These are phyloP conservation scores for Incumbomyces delicatus DNA, from an alignment of 2,329 filamentous ascomycete species.

Conservation along the genomic window DNA sequence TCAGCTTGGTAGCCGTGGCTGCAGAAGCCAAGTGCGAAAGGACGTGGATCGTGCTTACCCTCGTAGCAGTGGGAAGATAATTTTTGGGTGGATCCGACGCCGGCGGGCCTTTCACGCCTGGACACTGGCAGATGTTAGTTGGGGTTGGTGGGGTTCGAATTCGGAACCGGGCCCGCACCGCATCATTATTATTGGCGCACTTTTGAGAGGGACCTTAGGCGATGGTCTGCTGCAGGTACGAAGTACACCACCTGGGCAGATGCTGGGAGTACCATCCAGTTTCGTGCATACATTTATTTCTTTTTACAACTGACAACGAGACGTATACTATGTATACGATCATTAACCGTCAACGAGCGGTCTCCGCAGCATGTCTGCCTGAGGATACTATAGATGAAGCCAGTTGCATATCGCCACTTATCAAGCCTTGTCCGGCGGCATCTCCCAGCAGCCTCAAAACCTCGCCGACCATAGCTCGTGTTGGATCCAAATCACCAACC, in stretches of 20 bases:
- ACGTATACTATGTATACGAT: too few species aligned
- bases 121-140: not conserved
- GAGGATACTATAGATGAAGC: too few species aligned
- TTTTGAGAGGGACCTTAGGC: too few species aligned
- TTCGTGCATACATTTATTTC: too few species aligned
- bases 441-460: not conserved
- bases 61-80: conserved; percentile 7
- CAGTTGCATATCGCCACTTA: not conserved
- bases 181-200: too few species aligned
- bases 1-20: not conserved
- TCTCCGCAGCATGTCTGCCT: not conserved
- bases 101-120: not conserved
- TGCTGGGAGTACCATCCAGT: too few species aligned
- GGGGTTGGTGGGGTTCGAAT: too few species aligned
- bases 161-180: too few species aligned
- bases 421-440: not conserved
- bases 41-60: not conserved
- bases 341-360: not conserved
- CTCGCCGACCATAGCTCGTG: not conserved
- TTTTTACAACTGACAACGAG: too few species aligned
- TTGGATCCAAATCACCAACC: not conserved
- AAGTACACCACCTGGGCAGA: too few species aligned
- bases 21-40: not conserved
- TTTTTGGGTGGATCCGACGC: conserved; percentile 2
- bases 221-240: too few species aligned